phyloP scores from a whole-genome alignment of 2,329 filamentous ascomycete genomes.

The Aspergillus sp. region DNA sequence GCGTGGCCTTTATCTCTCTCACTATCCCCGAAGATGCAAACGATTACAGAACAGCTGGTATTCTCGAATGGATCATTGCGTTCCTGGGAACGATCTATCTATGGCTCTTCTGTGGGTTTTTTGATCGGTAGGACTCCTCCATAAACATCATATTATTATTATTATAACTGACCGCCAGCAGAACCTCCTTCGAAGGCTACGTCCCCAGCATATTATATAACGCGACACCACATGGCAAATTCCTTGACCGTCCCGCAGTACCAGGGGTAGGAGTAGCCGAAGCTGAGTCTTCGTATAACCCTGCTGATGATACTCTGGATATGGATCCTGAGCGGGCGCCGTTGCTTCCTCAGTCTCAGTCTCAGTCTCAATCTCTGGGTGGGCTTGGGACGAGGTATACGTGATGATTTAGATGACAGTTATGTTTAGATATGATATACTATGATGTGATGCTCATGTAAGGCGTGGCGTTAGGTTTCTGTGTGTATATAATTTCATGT shows the following conservation, averaged over 20 bases:
- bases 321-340: constrained; percentile 13
- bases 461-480: background rate
- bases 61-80: constrained; percentile 27
- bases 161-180: background rate
- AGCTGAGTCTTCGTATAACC: background rate
- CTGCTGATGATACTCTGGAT: background rate
- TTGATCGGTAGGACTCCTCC: constrained; percentile 18
- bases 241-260: background rate
- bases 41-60: constrained; percentile 19
- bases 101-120: constrained; percentile 26
- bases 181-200: constrained; percentile 15
- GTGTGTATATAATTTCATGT: background rate
- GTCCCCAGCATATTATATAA: constrained; percentile 18
- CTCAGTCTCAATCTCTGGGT: background rate
- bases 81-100: constrained; percentile 24
- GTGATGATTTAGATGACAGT: background rate
- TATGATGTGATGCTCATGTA: background rate
- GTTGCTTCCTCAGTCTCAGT: constrained; percentile 6
- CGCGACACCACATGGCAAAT: background rate
- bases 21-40: constrained; percentile 17
- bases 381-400: constrained; percentile 11
- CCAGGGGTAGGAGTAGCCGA: background rate
- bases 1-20: constrained; percentile 21
- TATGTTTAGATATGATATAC: background rate
- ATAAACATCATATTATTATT: background rate